phyloP scores from a whole-genome alignment of 2,329 filamentous ascomycete genomes.

The Clonostachys chloroleuca region DNA sequence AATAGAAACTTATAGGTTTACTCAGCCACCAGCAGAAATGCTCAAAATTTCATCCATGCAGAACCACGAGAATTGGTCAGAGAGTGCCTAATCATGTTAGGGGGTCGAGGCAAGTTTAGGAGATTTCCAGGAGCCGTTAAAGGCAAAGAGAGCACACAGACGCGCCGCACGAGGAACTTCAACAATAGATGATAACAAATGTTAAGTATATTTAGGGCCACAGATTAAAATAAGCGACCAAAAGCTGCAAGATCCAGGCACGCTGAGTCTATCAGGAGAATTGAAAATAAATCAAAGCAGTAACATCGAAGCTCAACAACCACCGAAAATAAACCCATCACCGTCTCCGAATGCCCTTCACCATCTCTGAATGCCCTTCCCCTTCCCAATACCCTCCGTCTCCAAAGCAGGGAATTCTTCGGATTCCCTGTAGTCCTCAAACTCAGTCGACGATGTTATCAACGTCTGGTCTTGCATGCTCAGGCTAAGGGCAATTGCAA shows the following conservation, averaged over 20 bases:
- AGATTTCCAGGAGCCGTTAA: too few relatives aligned
- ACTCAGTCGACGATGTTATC: background rate
- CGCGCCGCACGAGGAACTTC: too few relatives aligned
- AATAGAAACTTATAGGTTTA: too few relatives aligned
- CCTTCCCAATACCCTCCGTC: slow-evolving; percentile 36
- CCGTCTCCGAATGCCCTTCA: slow-evolving; percentile 14
- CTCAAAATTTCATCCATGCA: too few relatives aligned
- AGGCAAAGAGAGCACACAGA: too few relatives aligned
- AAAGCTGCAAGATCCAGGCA: background rate
- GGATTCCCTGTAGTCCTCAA: slow-evolving; percentile 4
- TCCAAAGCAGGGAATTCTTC: slow-evolving; percentile 36
- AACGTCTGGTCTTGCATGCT: slow-evolving; percentile 51
- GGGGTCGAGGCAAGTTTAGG: too few relatives aligned
- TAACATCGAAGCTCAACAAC: slow-evolving; percentile 1
- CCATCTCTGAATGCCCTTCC: slow-evolving; percentile 28
- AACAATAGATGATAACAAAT: too few relatives aligned
- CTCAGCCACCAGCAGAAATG: too few relatives aligned
- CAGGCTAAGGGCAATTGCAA: slow-evolving; percentile 55
- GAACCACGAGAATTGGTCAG: too few relatives aligned
- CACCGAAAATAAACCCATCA: slow-evolving; percentile 18
- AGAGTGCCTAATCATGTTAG: too few relatives aligned
- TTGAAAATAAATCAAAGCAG: slow-evolving; percentile 1
- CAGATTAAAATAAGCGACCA: background rate
- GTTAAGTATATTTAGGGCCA: background rate
- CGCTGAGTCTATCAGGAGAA: background rate